phyloP scores from a whole-genome alignment of 768 basidiomycete genomes.

The Clitopilus passeckerianus region DNA sequence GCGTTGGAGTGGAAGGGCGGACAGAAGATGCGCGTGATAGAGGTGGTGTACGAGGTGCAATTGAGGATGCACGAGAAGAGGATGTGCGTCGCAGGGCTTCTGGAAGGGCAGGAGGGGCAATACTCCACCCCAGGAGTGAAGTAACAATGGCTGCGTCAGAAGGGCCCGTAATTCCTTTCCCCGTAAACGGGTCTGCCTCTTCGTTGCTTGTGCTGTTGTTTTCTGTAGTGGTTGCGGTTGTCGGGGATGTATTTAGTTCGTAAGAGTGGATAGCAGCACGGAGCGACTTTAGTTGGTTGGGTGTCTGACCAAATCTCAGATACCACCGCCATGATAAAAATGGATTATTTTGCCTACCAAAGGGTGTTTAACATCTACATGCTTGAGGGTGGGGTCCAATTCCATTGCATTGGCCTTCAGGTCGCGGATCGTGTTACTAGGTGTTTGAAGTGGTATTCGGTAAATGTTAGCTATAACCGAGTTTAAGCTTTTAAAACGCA shows the following conservation, averaged over 20 bases:
- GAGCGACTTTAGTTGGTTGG: constrained; percentile 52
- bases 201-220: not conserved
- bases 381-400: constrained; percentile 48
- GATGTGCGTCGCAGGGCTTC: constrained; percentile 23
- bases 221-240: not conserved
- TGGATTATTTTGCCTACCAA: constrained; percentile 43
- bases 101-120: constrained; percentile 29
- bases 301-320: constrained; percentile 33
- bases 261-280: constrained; percentile 39
- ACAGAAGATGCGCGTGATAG: constrained; percentile 32
- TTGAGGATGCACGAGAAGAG: constrained; percentile 27
- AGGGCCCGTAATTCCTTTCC: constrained; percentile 11
- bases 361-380: constrained; percentile 65
- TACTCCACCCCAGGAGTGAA: constrained; percentile 47
- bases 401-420: constrained; percentile 49
- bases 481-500: not conserved
- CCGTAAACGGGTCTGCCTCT: constrained; percentile 9
- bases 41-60: constrained; percentile 23
- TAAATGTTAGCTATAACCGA: constrained; percentile 54
- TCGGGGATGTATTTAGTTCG: constrained; percentile 7
- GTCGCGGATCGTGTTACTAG: constrained; percentile 55
- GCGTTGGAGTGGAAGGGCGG: constrained; percentile 8
- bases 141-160: constrained; percentile 40
- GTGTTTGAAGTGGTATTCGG: constrained; percentile 66
- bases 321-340: not conserved